These are phyloP conservation scores for Beauveria sp. DNA, from an alignment of 2,329 filamentous ascomycete species.

Conservation along the genomic window DNA sequence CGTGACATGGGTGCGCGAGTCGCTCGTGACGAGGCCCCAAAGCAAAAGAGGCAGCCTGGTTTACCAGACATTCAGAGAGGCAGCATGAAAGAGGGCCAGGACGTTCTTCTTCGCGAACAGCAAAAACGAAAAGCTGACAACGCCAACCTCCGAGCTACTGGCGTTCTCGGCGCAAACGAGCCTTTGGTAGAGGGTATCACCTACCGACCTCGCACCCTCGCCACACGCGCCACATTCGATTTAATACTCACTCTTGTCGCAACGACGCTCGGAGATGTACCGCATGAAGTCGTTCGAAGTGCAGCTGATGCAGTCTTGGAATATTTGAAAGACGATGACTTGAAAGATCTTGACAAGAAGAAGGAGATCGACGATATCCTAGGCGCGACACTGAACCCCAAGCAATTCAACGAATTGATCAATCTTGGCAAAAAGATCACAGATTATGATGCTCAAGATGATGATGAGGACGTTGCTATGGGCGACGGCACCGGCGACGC, in stretches of 20 bases:
- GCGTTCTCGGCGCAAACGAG: slow-evolving; percentile 77
- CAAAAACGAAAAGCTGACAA: slow-evolving; percentile 74
- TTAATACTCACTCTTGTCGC: slow-evolving; percentile 88
- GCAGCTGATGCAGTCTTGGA: slow-evolving; percentile 89
- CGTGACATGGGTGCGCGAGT: slow-evolving; percentile 88
- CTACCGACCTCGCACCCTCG: slow-evolving; percentile 85
- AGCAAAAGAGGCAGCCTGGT: slow-evolving; percentile 66
- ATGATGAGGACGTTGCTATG: slow-evolving; percentile 79
- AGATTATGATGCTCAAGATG: slow-evolving; percentile 93
- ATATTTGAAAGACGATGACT: slow-evolving; percentile 84
- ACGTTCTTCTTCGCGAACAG: slow-evolving; percentile 76
- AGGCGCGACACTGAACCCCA: slow-evolving; percentile 71
- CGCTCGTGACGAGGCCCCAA: slow-evolving; percentile 70
- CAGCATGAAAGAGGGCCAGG: slow-evolving; percentile 68
- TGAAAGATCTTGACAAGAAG: slow-evolving; percentile 98
- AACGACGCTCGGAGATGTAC: slow-evolving; percentile 82
- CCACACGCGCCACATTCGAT: slow-evolving; percentile 88
- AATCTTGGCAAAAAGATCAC: slow-evolving; percentile 98
- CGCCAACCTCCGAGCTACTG: slow-evolving; percentile 60
- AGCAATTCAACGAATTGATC: slow-evolving; percentile 94
- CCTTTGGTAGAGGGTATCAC: slow-evolving; percentile 83
- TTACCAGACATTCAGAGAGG: slow-evolving; percentile 68
- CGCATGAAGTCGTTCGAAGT: slow-evolving; percentile 84
- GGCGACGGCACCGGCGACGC: slow-evolving; percentile 53
- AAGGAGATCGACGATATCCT: slow-evolving; percentile 93